Conservation (phyloP, 73 alveolate genomes). For the Paramecium pentaurelia region DNA sequence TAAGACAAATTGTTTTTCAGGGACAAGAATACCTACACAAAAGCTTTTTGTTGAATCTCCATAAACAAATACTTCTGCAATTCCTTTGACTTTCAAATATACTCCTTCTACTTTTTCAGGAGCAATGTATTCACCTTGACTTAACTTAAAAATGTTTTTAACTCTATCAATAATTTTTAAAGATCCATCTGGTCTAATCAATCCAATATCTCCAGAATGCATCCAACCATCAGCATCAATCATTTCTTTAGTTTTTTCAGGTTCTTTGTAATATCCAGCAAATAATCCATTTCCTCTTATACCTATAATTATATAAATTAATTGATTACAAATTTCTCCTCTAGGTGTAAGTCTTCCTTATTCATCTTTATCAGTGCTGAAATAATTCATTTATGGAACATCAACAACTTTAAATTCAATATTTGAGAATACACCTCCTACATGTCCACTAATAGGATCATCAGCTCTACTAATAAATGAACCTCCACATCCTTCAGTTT, state of each 20-base stretch:
- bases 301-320: background rate
- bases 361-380: slow-evolving; percentile 74
- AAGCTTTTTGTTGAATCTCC: slow-evolving; percentile 87
- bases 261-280: slow-evolving; percentile 85
- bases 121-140: slow-evolving; percentile 94
- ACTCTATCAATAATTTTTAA: slow-evolving; percentile 88
- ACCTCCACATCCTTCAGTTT: slow-evolving; percentile 92
- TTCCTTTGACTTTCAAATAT: slow-evolving; percentile 70
- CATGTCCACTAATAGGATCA: slow-evolving; percentile 79
- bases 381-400: slow-evolving; percentile 84
- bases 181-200: slow-evolving; percentile 66
- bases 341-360: slow-evolving; percentile 83
- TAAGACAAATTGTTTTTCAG: slow-evolving; percentile 69
- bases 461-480: slow-evolving; percentile 60
- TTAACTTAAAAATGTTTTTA: slow-evolving; percentile 87
- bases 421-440: slow-evolving; percentile 77
- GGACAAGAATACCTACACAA: slow-evolving; percentile 88
- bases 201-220: slow-evolving; percentile 96
- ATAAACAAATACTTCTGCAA: slow-evolving; percentile 90
- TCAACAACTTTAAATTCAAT: slow-evolving; percentile 77
- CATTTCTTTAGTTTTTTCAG: slow-evolving; percentile 88
- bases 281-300: slow-evolving; percentile 81
- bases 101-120: slow-evolving; percentile 94
- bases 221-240: slow-evolving; percentile 92
- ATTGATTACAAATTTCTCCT: slow-evolving; percentile 78